Percentiles rank a stretch among this genome's conserved stretches.
Evolutionary conservation across 2,329 filamentous ascomycete genomes (phyloP).

Genomic region (Beauveria caledonica): DNA sequence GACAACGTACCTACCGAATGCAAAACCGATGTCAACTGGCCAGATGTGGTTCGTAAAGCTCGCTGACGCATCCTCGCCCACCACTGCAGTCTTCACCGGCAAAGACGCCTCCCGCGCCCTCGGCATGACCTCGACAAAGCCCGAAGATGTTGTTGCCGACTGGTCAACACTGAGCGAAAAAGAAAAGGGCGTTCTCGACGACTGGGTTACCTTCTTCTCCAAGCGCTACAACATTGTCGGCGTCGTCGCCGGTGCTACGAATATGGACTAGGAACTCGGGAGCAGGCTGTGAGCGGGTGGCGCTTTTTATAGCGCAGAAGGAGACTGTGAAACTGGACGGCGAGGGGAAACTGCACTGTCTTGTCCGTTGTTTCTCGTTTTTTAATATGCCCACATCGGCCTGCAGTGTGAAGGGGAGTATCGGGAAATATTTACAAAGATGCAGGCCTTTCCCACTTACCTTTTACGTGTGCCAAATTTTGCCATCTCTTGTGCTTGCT

Average conservation of each 20-base stretch:
- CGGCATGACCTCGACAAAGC: conserved; percentile 76
- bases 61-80: neutral
- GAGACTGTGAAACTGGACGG: neutral
- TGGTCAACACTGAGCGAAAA: conserved; percentile 80
- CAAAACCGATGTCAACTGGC: neutral
- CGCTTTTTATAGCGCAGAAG: neutral
- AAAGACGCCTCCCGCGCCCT: conserved; percentile 93
- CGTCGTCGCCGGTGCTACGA: conserved; percentile 51
- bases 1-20: neutral
- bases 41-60: conserved; percentile 14
- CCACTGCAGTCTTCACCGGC: conserved; percentile 72
- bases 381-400: neutral
- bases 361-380: neutral
- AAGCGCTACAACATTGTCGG: conserved; percentile 94
- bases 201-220: conserved; percentile 94
- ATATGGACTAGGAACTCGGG: conserved; percentile 33
- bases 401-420: neutral
- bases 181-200: conserved; percentile 74
- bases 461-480: neutral
- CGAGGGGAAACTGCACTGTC: neutral
- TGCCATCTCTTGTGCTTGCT: neutral
- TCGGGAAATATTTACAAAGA: neutral
- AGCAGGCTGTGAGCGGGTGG: neutral
- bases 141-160: conserved; percentile 72
- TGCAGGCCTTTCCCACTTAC: neutral